phyloP scores from a whole-genome alignment of 495 filamentous ascomycete genomes.

The Articulospora tetracladia region DNA sequence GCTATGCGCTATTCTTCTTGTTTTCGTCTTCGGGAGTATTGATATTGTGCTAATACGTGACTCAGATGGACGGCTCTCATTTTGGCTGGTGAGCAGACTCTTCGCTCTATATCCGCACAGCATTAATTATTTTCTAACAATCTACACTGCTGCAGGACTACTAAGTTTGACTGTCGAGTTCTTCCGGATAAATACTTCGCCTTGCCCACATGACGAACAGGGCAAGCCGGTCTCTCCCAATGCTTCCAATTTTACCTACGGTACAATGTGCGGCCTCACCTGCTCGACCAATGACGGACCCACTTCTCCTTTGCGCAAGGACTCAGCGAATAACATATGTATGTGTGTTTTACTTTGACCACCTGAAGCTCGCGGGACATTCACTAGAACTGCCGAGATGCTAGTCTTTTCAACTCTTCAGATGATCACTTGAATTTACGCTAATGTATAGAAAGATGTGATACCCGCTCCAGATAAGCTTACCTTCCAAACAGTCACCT shows the following conservation, averaged over 20 bases:
- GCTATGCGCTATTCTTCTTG: too few species aligned
- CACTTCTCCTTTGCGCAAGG: slow-evolving; percentile 42
- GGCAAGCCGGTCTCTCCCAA: slow-evolving; percentile 32
- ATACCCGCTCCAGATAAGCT: slow-evolving; percentile 47
- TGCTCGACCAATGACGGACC: slow-evolving; percentile 41
- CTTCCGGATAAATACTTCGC: slow-evolving; percentile 38
- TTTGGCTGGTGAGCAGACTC: slow-evolving; percentile 42
- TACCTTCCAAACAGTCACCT: slow-evolving; percentile 48
- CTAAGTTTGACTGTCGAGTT: slow-evolving; percentile 57
- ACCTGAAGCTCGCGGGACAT: too few species aligned
- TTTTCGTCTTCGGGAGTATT: too few species aligned
- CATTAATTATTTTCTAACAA: background rate
- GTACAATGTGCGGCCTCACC: slow-evolving; percentile 33
- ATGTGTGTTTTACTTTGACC: too few species aligned
- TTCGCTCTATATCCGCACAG: background rate
- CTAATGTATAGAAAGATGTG: slow-evolving; percentile 26
- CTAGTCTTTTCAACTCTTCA: too few species aligned
- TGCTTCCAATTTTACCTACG: slow-evolving; percentile 35
- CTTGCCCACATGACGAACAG: slow-evolving; percentile 36
- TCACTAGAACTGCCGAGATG: too few species aligned
- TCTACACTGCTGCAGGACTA: slow-evolving; percentile 33
- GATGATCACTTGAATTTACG: too few species aligned
- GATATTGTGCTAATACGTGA: too few species aligned
- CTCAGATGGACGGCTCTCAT: slow-evolving; percentile 55
- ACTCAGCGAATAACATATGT: slow-evolving; percentile 46